These are phyloP conservation scores for Phytophthora rubi DNA, from an alignment of 352 stramenopile genomes.

Conservation along the genomic window DNA sequence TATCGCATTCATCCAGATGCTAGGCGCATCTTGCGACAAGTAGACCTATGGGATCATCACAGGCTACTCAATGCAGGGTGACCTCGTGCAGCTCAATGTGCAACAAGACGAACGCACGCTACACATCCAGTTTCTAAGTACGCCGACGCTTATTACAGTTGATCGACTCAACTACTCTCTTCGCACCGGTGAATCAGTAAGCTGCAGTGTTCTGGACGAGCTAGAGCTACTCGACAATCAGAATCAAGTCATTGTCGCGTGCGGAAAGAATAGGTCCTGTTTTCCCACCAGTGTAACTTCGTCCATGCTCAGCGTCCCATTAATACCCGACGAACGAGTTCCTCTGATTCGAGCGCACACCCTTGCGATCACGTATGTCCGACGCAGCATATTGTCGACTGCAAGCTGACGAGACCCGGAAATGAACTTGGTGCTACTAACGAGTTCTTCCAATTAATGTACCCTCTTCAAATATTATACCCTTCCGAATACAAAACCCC, in stretches of 20 bases:
- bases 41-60: slow-evolving; percentile 9
- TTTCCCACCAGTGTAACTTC: neutral
- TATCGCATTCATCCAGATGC: slow-evolving; percentile 6
- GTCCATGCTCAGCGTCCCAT: slow-evolving; percentile 6
- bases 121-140: neutral
- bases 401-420: neutral
- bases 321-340: neutral
- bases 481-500: too few species aligned
- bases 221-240: slow-evolving; percentile 11
- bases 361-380: neutral
- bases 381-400: slow-evolving; percentile 14
- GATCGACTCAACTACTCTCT: slow-evolving; percentile 12
- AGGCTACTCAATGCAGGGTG: slow-evolving; percentile 2
- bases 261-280: slow-evolving; percentile 12
- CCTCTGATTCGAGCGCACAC: slow-evolving; percentile 11
- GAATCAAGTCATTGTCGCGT: neutral
- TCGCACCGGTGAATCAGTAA: neutral
- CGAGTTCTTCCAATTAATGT: too few species aligned
- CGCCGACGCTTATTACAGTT: slow-evolving; percentile 3
- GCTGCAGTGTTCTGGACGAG: neutral
- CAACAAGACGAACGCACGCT: too few species aligned
- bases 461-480: too few species aligned
- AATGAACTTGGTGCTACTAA: neutral
- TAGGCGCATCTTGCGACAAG: slow-evolving; percentile 1
- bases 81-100: neutral